Evolutionary conservation across 2,329 filamentous ascomycete species (phyloP).

Genomic region (Cladosporium sp.): DNA sequence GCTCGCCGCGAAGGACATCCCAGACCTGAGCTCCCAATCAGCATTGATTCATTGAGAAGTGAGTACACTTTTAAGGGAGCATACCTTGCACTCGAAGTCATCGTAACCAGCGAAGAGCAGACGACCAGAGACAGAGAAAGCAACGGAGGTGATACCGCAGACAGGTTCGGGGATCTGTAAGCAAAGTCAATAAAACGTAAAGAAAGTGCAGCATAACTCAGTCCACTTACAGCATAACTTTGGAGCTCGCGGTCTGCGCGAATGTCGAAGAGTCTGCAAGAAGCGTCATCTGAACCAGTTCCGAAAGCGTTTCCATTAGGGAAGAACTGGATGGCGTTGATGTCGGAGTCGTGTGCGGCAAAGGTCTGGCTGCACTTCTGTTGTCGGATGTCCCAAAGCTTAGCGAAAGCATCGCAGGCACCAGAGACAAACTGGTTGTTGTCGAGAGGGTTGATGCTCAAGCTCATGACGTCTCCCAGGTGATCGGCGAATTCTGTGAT

Average conservation of each 20-base stretch:
- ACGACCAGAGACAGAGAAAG: slow-evolving; percentile 93
- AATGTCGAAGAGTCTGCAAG: slow-evolving; percentile 96
- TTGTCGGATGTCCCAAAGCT: slow-evolving; percentile 97
- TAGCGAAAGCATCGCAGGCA: slow-evolving; percentile 96
- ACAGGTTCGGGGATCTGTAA: slow-evolving; percentile 89
- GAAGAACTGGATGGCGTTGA: slow-evolving; percentile 99
- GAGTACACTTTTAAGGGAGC: slow-evolving; percentile 29
- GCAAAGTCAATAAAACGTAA: slow-evolving; percentile 24
- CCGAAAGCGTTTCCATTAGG: slow-evolving; percentile 98
- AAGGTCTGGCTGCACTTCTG: slow-evolving; percentile 99
- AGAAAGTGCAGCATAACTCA: not conserved
- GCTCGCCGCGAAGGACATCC: slow-evolving; percentile 95
- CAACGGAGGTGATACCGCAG: slow-evolving; percentile 96
- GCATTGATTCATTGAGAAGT: not conserved
- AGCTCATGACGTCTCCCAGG: slow-evolving; percentile 98
- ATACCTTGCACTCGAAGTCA: slow-evolving; percentile 99
- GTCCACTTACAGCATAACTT: slow-evolving; percentile 61
- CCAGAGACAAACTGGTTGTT: slow-evolving; percentile 99
- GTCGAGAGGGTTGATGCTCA: slow-evolving; percentile 98
- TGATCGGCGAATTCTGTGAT: slow-evolving; percentile 98
- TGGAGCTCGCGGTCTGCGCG: slow-evolving; percentile 82
- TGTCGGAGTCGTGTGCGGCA: slow-evolving; percentile 96
- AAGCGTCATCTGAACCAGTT: slow-evolving; percentile 95
- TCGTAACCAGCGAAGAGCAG: slow-evolving; percentile 97
- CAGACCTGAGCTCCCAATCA: slow-evolving; percentile 68